These are phyloP conservation scores for Quercus wislizeni DNA, from an alignment of 306 rosid species.

Conservation along the genomic window DNA sequence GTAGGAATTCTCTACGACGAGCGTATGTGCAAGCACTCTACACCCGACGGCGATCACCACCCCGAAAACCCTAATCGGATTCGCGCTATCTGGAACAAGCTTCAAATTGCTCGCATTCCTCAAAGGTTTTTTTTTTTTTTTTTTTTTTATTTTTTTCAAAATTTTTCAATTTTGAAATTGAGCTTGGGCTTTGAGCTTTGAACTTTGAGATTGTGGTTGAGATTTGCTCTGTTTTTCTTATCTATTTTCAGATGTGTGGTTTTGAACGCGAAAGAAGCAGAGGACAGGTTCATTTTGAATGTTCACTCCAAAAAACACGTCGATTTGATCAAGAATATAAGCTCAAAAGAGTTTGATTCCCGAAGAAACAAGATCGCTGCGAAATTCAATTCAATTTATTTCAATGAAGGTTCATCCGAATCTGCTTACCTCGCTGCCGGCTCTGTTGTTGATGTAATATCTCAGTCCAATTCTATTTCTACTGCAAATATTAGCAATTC, in stretches of 20 bases:
- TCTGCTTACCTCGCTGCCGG: conserved; percentile 94
- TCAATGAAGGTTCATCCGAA: conserved; percentile 82
- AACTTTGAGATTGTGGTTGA: background rate
- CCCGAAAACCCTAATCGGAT: conserved; percentile 80
- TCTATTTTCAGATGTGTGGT: conserved; percentile 66
- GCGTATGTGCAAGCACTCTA: conserved; percentile 71
- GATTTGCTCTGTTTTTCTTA: background rate
- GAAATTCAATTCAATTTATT: conserved; percentile 59
- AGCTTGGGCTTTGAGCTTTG: too few relatives aligned
- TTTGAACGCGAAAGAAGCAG: conserved; percentile 73
- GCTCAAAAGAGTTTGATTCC: conserved; percentile 49
- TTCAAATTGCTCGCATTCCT: conserved; percentile 47
- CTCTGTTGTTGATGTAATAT: conserved; percentile 65
- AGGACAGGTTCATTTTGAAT: conserved; percentile 48
- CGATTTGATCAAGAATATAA: conserved; percentile 58
- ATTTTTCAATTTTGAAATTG: background rate
- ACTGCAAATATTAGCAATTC: too few relatives aligned
- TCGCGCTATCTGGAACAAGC: conserved; percentile 70
- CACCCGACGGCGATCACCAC: conserved; percentile 50
- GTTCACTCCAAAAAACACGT: conserved; percentile 70
- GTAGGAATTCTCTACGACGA: conserved; percentile 80
- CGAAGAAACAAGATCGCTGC: conserved; percentile 48
- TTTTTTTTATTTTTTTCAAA: background rate
- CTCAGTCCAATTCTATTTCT: too few relatives aligned
- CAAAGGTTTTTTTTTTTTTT: conserved; percentile 30